Percentiles rank a stretch among this genome's conserved stretches.
Evolutionary conservation across 192 early-diverging fungal species (phyloP).

Genomic region (Linnemannia schmuckeri): DNA sequence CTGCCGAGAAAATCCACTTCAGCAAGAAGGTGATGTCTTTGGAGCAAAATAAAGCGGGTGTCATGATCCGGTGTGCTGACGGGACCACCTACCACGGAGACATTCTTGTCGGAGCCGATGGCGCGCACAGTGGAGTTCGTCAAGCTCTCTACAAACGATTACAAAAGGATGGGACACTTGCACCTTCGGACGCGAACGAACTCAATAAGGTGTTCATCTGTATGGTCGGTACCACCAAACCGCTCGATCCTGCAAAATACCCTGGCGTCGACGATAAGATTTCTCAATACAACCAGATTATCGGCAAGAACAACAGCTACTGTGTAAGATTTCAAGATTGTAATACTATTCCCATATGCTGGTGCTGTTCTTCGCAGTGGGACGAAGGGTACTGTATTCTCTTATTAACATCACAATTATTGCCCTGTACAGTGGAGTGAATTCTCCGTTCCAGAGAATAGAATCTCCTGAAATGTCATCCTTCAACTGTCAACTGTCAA

Average conservation of each 20-base stretch:
- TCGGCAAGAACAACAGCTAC: slow-evolving; percentile 11
- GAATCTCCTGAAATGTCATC: slow-evolving; percentile 24
- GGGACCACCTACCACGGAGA: slow-evolving; percentile 17
- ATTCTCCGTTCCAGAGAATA: slow-evolving; percentile 12
- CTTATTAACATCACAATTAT: no score
- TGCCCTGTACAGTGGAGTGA: slow-evolving; percentile 12
- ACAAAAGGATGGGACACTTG: neutral
- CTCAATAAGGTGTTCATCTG: slow-evolving; percentile 10
- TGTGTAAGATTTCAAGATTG: neutral
- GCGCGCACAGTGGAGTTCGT: slow-evolving; percentile 1
- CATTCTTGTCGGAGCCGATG: slow-evolving; percentile 28
- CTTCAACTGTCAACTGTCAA: slow-evolving; percentile 6
- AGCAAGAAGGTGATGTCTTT: slow-evolving; percentile 5
- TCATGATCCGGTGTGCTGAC: slow-evolving; percentile 11
- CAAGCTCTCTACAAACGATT: neutral
- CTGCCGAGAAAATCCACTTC: neutral
- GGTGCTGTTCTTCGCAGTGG: no score
- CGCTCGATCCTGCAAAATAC: neutral
- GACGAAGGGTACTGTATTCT: no score
- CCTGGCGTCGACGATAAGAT: slow-evolving; percentile 5
- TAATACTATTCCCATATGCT: neutral
- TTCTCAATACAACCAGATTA: slow-evolving; percentile 10
- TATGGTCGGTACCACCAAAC: slow-evolving; percentile 11
- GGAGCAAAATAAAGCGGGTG: slow-evolving; percentile 1
- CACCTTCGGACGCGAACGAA: neutral